phyloP scores from a whole-genome alignment of 768 basidiomycete species.

The Hygrophoropsis aurantiaca region DNA sequence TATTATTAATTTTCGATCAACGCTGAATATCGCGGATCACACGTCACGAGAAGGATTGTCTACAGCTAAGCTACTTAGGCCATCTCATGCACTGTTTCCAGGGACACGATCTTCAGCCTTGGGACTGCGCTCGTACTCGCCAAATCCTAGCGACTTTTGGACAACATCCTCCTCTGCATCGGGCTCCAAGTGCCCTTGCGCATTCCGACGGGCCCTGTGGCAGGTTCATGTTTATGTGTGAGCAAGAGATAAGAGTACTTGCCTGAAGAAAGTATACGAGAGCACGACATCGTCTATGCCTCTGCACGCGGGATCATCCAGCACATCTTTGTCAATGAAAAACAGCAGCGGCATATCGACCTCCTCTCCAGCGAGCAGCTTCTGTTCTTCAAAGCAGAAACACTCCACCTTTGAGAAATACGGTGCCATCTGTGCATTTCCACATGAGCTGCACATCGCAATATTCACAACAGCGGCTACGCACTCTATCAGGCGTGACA shows the following conservation, averaged over 20 bases:
- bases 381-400: slow-evolving; percentile 99
- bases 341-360: slow-evolving; percentile 98
- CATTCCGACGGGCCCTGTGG: slow-evolving; percentile 79
- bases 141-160: slow-evolving; percentile 79
- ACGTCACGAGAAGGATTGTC: no score
- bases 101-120: slow-evolving; percentile 25
- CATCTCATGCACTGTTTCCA: neutral
- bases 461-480: slow-evolving; percentile 22
- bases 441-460: neutral
- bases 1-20: no score
- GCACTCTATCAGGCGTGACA: slow-evolving; percentile 93
- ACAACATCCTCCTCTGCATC: slow-evolving; percentile 82
- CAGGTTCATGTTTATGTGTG: neutral
- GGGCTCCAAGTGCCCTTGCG: slow-evolving; percentile 84
- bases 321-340: slow-evolving; percentile 96
- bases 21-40: no score
- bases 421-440: slow-evolving; percentile 73
- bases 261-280: slow-evolving; percentile 99
- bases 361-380: slow-evolving; percentile 90
- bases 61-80: no score
- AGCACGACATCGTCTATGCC: slow-evolving; percentile 89
- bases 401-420: slow-evolving; percentile 99
- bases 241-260: slow-evolving; percentile 20
- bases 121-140: slow-evolving; percentile 51
- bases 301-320: slow-evolving; percentile 88